phyloP scores from a whole-genome alignment of 2,329 filamentous ascomycete genomes.

The Cercospora sp. region DNA sequence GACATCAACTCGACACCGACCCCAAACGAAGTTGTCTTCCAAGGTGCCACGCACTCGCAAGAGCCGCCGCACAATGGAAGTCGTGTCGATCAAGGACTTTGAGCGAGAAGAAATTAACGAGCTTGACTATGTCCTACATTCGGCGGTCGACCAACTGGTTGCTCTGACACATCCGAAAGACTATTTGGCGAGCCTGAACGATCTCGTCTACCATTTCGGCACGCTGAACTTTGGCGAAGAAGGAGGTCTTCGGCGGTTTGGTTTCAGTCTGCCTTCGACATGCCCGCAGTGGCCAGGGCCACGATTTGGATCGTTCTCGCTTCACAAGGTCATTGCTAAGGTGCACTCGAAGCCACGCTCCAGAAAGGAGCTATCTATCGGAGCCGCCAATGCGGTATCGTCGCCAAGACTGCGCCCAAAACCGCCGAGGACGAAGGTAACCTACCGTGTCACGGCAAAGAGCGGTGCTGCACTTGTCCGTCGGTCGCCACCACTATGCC shows the following conservation, averaged over 20 bases:
- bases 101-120: conserved; percentile 16
- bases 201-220: conserved; percentile 22
- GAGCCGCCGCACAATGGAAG: conserved; percentile 10
- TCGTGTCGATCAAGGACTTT: conserved; percentile 24
- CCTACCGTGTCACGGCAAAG: background rate
- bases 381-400: background rate
- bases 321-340: conserved; percentile 23
- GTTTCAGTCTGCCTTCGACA: conserved; percentile 23
- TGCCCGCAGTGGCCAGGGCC: conserved; percentile 24
- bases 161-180: conserved; percentile 17
- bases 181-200: conserved; percentile 9
- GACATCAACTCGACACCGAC: background rate
- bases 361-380: background rate
- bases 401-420: conserved; percentile 7
- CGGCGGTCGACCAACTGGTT: conserved; percentile 26
- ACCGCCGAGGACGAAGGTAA: conserved; percentile 13
- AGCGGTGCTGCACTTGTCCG: conserved; percentile 8
- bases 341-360: conserved; percentile 9
- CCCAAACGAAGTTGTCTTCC: background rate
- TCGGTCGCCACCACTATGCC: conserved; percentile 20
- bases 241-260: conserved; percentile 12
- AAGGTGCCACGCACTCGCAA: background rate
- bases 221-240: conserved; percentile 15
- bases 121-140: conserved; percentile 19
- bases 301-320: conserved; percentile 20